Evolutionary conservation across 2,329 filamentous ascomycete genomes (phyloP).

Genomic region (Parascedosporium putredinis): DNA sequence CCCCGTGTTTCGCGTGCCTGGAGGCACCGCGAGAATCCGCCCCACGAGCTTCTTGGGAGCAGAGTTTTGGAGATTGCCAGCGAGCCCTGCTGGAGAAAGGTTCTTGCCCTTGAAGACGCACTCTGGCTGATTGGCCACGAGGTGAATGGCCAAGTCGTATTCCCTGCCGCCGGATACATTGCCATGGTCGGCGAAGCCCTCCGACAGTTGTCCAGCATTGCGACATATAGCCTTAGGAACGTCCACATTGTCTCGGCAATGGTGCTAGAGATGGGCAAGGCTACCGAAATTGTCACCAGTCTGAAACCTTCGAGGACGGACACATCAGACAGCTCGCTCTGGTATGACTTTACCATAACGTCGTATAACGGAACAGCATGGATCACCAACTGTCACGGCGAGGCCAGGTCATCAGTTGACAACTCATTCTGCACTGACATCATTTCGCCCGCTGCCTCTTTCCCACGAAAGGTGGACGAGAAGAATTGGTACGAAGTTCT

Average conservation of each 20-base stretch:
- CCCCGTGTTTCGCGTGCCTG: conserved; percentile 18
- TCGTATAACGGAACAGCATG: neutral
- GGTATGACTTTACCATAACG: conserved; percentile 1
- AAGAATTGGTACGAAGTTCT: no score
- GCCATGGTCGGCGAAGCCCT: conserved; percentile 23
- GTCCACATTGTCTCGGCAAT: conserved; percentile 8
- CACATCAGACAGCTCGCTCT: neutral
- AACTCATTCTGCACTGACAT: no score
- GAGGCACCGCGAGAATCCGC: conserved; percentile 18
- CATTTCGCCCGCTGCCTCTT: no score
- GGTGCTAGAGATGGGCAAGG: conserved; percentile 1
- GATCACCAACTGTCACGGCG: neutral
- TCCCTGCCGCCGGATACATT: conserved; percentile 27
- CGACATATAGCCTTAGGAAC: conserved; percentile 1
- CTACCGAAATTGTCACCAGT: conserved; percentile 8
- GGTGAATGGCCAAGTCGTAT: conserved; percentile 20
- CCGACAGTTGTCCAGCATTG: conserved; percentile 11
- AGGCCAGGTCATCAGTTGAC: neutral
- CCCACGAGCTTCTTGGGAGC: conserved; percentile 29
- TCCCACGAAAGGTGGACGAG: no score
- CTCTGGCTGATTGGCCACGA: conserved; percentile 30
- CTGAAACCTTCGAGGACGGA: neutral
- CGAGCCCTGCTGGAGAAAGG: conserved; percentile 18
- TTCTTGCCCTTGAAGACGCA: conserved; percentile 15
- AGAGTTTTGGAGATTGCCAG: conserved; percentile 13